A percentile compares a stretch with the other conserved stretches of the same genome.
Conservation (phyloP, 192 early-diverging fungal genomes). For the Coemansia sp. region DNA sequence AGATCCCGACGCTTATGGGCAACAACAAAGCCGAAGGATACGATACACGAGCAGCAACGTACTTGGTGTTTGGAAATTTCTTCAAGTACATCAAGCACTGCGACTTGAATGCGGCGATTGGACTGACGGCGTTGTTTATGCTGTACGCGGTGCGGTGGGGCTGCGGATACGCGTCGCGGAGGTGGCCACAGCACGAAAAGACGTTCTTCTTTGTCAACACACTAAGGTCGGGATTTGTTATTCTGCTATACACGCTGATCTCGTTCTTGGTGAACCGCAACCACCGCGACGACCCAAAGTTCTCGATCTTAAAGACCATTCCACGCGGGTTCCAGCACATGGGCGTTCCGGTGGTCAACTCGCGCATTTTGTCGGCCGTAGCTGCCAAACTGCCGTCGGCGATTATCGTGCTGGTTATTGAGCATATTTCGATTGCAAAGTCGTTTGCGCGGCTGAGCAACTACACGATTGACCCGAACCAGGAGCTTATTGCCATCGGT, state of each 20-base stretch:
- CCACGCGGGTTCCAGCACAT: slow-evolving; percentile 73
- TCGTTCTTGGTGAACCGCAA: slow-evolving; percentile 66
- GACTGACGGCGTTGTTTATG: slow-evolving; percentile 51
- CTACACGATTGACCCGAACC: slow-evolving; percentile 81
- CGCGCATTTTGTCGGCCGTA: slow-evolving; percentile 54
- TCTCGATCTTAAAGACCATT: slow-evolving; percentile 68
- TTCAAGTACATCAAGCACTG: slow-evolving; percentile 54
- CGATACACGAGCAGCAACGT: slow-evolving; percentile 69
- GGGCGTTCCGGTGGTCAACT: slow-evolving; percentile 56
- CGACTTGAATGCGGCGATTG: slow-evolving; percentile 49
- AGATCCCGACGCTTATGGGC: slow-evolving; percentile 78
- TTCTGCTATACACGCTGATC: slow-evolving; percentile 72
- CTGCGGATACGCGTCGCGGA: slow-evolving; percentile 29
- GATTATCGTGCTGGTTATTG: slow-evolving; percentile 76
- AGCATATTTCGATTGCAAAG: slow-evolving; percentile 88
- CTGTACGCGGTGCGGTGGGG: slow-evolving; percentile 47
- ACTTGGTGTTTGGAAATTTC: slow-evolving; percentile 75
- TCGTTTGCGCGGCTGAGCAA: slow-evolving; percentile 83
- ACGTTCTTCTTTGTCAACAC: slow-evolving; percentile 67
- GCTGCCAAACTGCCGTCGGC: slow-evolving; percentile 62
- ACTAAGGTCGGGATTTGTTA: slow-evolving; percentile 71
- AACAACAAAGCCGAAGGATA: slow-evolving; percentile 61
- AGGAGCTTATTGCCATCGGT: slow-evolving; percentile 89
- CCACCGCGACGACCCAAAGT: slow-evolving; percentile 48
- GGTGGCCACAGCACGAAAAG: slow-evolving; percentile 53